phyloP scores from a whole-genome alignment of 805 yeast species.

The Metschnikowia bowlesiae region DNA sequence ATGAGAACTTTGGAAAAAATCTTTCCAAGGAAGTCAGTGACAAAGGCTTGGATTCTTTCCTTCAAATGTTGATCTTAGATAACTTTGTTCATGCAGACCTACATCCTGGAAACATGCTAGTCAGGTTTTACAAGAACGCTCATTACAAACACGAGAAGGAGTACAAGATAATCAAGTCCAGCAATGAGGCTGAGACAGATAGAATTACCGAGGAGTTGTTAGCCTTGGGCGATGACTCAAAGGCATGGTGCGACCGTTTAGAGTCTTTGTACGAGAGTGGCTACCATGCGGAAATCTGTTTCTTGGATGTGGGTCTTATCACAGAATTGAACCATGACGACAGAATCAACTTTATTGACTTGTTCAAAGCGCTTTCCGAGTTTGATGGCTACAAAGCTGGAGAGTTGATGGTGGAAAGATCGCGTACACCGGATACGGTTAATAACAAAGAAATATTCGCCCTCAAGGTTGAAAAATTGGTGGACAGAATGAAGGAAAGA shows the following conservation, averaged over 20 bases:
- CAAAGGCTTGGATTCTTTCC: slow-evolving; percentile 83
- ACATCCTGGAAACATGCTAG: slow-evolving; percentile 93
- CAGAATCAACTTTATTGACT: slow-evolving; percentile 79
- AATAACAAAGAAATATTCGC: slow-evolving; percentile 82
- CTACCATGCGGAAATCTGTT: slow-evolving; percentile 80
- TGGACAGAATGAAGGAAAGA: slow-evolving; percentile 72
- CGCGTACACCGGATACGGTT: slow-evolving; percentile 91
- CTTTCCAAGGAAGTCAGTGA: slow-evolving; percentile 69
- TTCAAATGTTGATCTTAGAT: slow-evolving; percentile 88
- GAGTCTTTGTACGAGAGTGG: slow-evolving; percentile 47
- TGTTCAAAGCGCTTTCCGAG: slow-evolving; percentile 81
- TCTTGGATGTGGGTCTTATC: slow-evolving; percentile 89
- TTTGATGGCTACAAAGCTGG: slow-evolving; percentile 96
- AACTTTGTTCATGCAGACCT: slow-evolving; percentile 95
- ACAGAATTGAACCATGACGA: slow-evolving; percentile 80
- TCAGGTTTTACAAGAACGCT: slow-evolving; percentile 57
- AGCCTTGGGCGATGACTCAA: slow-evolving; percentile 28
- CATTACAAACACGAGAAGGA: slow-evolving; percentile 39
- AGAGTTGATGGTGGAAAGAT: slow-evolving; percentile 89
- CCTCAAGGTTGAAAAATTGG: slow-evolving; percentile 77
- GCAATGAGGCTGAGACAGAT: slow-evolving; percentile 45
- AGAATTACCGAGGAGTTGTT: slow-evolving; percentile 40
- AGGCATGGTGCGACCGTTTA: slow-evolving; percentile 47
- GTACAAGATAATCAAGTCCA: slow-evolving; percentile 38
- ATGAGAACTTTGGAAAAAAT: slow-evolving; percentile 41